Evolutionary conservation across 2,329 filamentous ascomycete genomes (phyloP), one percentile per base, ranked within the genome.

Genomic region (Coleophoma eucalyptorum): DNA sequence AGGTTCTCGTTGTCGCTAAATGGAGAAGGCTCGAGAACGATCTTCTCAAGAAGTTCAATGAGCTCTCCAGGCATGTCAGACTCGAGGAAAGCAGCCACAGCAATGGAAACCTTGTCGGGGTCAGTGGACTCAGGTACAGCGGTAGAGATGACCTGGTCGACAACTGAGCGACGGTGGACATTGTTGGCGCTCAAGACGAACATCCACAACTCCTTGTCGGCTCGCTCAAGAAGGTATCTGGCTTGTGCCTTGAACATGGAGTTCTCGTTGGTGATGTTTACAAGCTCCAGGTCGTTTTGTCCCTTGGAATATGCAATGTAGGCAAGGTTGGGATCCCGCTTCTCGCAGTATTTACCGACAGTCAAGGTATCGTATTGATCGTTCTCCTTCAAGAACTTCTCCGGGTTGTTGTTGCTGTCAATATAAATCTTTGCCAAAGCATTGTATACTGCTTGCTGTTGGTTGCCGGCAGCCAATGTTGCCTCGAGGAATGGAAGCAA

Each of bases 241-340:
- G 92, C 93, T 71, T 99, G 94, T n/a, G 89, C 89, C 63, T 92
- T 88, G 80, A 96, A 99, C 94, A 99, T 99, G n/a, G 90, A 86
- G 74, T 99, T 99, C 73, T 99, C 95, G 63, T 97, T 99, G 65
- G 94, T 97, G 65, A 99, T 93, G 70, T 89, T 94, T 72, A 99
- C 93, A 50, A 99, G 81, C 73, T 99, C 95, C 32, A 99, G 74
- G 65, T 99, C 94, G 59, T 99, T 99, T 72, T 97, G 90, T 18
- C 94, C 94, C 78, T 99, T 99, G 62, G 86, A 82, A 70, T 97
- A 99, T 55, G 91, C 89, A 66, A 97, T 96, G 72, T 89, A 96
- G 3, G 90, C 54, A 49, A 99, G 77, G 68, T 96, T 96, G 56
- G 94, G 94, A 64, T 99, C 94, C 33, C 94, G 88, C 81, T 97